Base-by-base conservation (phyloP, 129 eudicot genomes). In the Mikania micrantha region DNA sequence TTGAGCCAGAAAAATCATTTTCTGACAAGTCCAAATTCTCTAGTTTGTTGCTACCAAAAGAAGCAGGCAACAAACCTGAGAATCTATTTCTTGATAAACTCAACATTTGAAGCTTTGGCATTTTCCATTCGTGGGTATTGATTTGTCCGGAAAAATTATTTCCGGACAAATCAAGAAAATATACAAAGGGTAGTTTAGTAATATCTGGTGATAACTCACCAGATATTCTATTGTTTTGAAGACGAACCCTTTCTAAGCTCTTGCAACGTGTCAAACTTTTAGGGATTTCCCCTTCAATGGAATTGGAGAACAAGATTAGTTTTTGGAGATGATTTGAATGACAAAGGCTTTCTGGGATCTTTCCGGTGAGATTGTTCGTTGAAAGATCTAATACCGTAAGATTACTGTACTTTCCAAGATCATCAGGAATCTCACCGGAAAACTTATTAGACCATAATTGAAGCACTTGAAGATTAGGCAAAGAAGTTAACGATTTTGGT, bases 321-420 rank as follows among this genome's bases (percentile, higher is more conserved):
- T 91, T 91, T 42, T 75, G 66, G 34, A 91, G 90, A 13, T 59
- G 76, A 16, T 82, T 61, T 2, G 96, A 85, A 0, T 77, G 49
- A 61, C 97, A 91, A 17, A 88, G 82, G 38, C 47, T 74, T 61
- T 71, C 65, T 0, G 97, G 96, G 64, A 91, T 88, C 80, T 76
- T 78, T 73, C 97, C 97, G 11, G 87, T 79, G 61, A 91, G 97
- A 71, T 84, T 81, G 68, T 91, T 91, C 17, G 94, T 83, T 10
- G 97, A 91, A 78, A 91, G 97, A 81, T 91, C 97, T 75, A 91
- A 35, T 6, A 87, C 40, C 3, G 97, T 81, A 79, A 91, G 91
- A 38, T 88, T 91, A 39, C 82, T 82, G 9, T 67, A 39, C 66
- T 80, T 83, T 2, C 97, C 97, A 20, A 91, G 85, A 35, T 76